These are phyloP conservation scores for Luvunga scandens DNA, from an alignment of 345 rosid genomes.

Conservation along the genomic window DNA sequence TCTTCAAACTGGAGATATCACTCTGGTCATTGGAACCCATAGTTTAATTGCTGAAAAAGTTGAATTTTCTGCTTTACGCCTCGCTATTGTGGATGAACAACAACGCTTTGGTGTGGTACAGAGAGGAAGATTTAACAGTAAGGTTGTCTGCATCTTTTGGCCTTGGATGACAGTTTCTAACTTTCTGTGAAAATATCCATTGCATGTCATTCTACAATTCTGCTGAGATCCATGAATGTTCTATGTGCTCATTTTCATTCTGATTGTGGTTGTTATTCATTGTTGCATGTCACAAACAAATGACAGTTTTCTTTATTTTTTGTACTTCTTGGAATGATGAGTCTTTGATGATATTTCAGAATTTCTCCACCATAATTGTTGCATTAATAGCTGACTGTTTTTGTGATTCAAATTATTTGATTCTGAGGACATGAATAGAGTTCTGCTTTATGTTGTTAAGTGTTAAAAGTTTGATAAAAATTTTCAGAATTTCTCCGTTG, in stretches of 20 bases:
- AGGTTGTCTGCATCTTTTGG: conserved; percentile 50
- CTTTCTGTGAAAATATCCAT: not conserved
- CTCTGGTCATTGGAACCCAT: conserved; percentile 92
- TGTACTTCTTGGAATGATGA: not conserved
- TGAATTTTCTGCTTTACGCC: conserved; percentile 84
- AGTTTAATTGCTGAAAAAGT: conserved; percentile 81
- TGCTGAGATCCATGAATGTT: not conserved
- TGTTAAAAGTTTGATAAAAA: not conserved
- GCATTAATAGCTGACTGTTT: not conserved
- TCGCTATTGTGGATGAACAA: conserved; percentile 95
- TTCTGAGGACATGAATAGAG: not conserved
- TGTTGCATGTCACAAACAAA: not conserved
- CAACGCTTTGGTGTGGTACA: conserved; percentile 99
- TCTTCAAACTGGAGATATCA: conserved; percentile 76
- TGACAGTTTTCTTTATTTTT: not conserved
- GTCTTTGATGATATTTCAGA: conserved; percentile 1
- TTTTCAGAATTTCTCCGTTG: not conserved
- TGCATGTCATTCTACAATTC: not conserved
- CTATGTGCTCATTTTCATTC: not conserved
- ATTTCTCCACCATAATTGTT: not conserved
- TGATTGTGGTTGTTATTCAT: not conserved
- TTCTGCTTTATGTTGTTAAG: not conserved
- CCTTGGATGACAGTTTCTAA: not conserved
- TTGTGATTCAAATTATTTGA: not conserved
- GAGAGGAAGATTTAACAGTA: conserved; percentile 93